phyloP scores from a whole-genome alignment of 768 basidiomycete species.

The Mycena filopes region DNA sequence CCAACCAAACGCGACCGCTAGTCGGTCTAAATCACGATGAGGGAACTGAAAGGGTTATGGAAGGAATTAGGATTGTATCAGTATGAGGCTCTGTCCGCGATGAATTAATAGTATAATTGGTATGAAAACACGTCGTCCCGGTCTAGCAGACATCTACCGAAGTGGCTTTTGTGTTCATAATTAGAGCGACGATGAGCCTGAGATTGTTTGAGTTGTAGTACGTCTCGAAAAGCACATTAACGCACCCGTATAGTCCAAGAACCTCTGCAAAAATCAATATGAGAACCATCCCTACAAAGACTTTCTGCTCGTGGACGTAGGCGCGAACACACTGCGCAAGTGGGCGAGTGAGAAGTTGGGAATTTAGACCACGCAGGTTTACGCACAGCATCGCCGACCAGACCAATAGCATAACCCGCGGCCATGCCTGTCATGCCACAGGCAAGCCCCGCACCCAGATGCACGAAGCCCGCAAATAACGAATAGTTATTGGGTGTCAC shows the following conservation, averaged over 20 bases:
- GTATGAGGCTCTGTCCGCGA: slow-evolving; percentile 29
- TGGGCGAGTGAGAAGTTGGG: neutral
- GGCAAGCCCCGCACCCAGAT: slow-evolving; percentile 91
- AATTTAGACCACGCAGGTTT: neutral
- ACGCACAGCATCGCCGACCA: slow-evolving; percentile 92
- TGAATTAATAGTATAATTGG: slow-evolving; percentile 32
- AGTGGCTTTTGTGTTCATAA: slow-evolving; percentile 86
- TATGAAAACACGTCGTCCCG: slow-evolving; percentile 44
- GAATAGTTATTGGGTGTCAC: slow-evolving; percentile 79
- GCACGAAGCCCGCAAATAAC: slow-evolving; percentile 88
- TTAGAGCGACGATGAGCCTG: slow-evolving; percentile 88
- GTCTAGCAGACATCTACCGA: slow-evolving; percentile 48
- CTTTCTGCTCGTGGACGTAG: slow-evolving; percentile 88
- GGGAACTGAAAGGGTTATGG: neutral
- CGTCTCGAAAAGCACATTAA: slow-evolving; percentile 15
- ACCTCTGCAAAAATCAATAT: slow-evolving; percentile 95
- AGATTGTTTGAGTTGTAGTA: slow-evolving; percentile 1
- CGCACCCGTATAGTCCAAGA: slow-evolving; percentile 87
- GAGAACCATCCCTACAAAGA: slow-evolving; percentile 96
- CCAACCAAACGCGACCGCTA: slow-evolving; percentile 38
- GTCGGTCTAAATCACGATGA: slow-evolving; percentile 34
- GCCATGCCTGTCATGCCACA: slow-evolving; percentile 93
- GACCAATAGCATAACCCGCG: slow-evolving; percentile 94
- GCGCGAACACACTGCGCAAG: slow-evolving; percentile 82
- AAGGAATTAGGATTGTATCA: slow-evolving; percentile 19